Evolutionary conservation across 2,329 filamentous ascomycete species (phyloP).

Genomic region (Teratosphaeria viscida): DNA sequence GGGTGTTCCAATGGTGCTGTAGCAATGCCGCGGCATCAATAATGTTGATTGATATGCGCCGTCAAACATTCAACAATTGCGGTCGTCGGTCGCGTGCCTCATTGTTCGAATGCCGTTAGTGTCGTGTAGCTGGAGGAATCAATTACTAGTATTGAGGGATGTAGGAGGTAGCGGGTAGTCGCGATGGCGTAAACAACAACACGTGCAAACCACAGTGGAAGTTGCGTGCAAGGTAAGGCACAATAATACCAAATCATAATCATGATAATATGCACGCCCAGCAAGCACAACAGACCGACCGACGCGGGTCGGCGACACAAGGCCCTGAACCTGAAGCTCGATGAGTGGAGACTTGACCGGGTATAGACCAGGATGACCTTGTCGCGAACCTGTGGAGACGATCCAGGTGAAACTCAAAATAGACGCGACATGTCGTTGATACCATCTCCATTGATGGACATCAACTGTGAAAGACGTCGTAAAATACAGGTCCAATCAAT

Average conservation of each 20-base stretch:
- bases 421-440: neutral
- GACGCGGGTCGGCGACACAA: neutral
- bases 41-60: neutral
- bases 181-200: conserved; percentile 1
- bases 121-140: neutral
- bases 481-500: too few species aligned
- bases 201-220: neutral
- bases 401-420: neutral
- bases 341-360: neutral
- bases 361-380: neutral
- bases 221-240: too few species aligned
- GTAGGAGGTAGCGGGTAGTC: neutral
- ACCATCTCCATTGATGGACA: too few species aligned
- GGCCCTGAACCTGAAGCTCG: neutral
- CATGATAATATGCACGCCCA: neutral
- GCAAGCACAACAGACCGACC: neutral
- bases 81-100: neutral
- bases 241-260: too few species aligned
- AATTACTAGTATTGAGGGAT: neutral
- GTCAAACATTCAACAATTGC: neutral
- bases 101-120: neutral
- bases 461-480: too few species aligned
- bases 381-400: neutral
- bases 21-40: neutral
- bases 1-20: neutral